Base-by-base conservation (phyloP, 2,329 filamentous ascomycete species). In the Elsinoe fawcettii region DNA sequence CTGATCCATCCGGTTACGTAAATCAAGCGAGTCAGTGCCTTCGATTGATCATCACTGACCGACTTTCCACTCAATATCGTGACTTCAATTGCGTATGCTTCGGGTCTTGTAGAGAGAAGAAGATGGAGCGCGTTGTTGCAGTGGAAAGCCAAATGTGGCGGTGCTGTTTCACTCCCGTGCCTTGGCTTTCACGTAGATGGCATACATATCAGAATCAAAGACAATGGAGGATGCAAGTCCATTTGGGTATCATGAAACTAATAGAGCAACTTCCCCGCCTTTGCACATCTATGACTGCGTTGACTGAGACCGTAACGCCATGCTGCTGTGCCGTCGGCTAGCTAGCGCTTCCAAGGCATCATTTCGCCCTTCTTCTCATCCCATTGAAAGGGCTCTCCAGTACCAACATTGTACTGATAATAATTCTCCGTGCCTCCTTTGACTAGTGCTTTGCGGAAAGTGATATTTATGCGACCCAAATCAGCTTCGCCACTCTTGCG, bases 341-440 rank as follows among this genome's bases (percentile, higher is more conserved):
- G 14, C 41, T 46, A 46, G 20, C 23, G 32, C 49, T 53, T 58
- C 59, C 74, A 75, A 8, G 66, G 60, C 46, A 67, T 59, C 78
- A 80, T 80, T 65, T 83, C 80, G 60, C 77, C 72, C 59, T 69
- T 73, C 47, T 61, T 68, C 16, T 74, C 74, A 67, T 87, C 77
- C 88, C 88, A 91, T 64, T 77, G 78, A 68, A 83, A 86, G n/a
- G 85, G 80, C 1, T 74, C 77, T 0, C 88, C 87, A 37, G 70
- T 77, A 0, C 88, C 87, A 53, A 91, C 85, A 71, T 92, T 92
- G 71, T 92, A 92, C 66, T 83, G 81, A 69, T 92, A 90, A 69
- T 92, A 91, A 69, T 92, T 92, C 65, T 89, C 84, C 25, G 87
- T 91, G 1, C 87, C 87, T 2, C 75, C 85, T 63, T 80, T 85